Base-by-base conservation (phyloP, 2,329 filamentous ascomycete species). In the Exophiala viscosa region DNA sequence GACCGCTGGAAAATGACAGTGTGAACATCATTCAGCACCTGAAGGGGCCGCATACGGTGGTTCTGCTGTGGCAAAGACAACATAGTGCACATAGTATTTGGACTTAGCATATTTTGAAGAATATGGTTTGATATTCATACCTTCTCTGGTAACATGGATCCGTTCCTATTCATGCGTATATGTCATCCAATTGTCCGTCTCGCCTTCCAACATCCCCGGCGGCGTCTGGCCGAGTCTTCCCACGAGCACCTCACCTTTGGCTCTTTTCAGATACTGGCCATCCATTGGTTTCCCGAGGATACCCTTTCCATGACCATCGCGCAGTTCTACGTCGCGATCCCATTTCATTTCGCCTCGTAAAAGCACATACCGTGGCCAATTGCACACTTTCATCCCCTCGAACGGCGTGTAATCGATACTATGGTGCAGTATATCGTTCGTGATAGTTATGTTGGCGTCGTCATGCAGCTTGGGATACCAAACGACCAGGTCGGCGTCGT, bases 401-500 rank as follows among this genome's bases (percentile, higher is more conserved):
- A 64, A 70, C 1, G 68, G 68, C 8, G 67, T 70, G 35, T 70
- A 69, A 39, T 70, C 68, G 13, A 68, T 65, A 35, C 64, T 60
- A 43, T 70, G 69, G 28, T 70, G 67, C 39, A 70, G 58, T 54
- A 65, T 64, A 1, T 54, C 57, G 43, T 75, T 71, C 23, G 61
- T 65, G 36, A 49, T 35, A 36, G 43, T 45, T 33, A 45, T 36
- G 2, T 45, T 51, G 3, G 48, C 57, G 39, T 43, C 51, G 55
- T 45, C 58, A 59, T 57, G 59, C 4, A 39, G 18, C 0, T 52
- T 43, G 11, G 67, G 67, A 62, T 74, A 70, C 72, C 72, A 72
- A 35, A 76, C 70, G 11, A 72, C 67, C 9, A 75, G 50, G 54
- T 75, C 73, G 1, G 73, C 73, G 58, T 75, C 73, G 47, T 69